A percentile compares a stretch with the other conserved stretches of the same genome.
These are phyloP conservation scores for Cryptococcus wingfieldii DNA, from an alignment of 1,284 basidiomycete genomes.

Conservation along the genomic window DNA sequence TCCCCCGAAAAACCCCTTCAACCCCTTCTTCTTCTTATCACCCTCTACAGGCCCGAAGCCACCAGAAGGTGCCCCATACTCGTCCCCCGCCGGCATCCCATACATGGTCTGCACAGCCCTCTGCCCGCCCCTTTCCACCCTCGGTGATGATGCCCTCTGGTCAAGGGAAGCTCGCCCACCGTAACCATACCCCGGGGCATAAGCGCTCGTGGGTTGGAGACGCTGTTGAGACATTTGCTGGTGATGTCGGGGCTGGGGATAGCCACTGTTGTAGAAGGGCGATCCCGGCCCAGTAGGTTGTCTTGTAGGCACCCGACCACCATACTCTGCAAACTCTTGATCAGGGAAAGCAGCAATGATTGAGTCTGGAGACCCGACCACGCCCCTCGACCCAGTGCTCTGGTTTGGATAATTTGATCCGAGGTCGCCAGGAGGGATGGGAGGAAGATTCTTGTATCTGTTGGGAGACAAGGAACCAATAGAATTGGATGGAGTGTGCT, in stretches of 20 bases:
- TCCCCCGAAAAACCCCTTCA: conserved; percentile 29
- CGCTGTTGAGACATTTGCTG: conserved; percentile 2
- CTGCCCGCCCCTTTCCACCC: background rate
- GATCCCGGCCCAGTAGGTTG: background rate
- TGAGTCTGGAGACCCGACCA: conserved; percentile 17
- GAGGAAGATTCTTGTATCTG: conserved; percentile 44
- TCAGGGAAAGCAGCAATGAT: conserved; percentile 16
- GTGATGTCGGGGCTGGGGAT: conserved; percentile 7
- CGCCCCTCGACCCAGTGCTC: no score
- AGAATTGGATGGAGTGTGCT: background rate
- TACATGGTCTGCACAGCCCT: conserved; percentile 15
- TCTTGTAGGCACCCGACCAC: background rate
- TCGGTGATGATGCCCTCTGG: conserved; percentile 4
- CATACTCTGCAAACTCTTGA: conserved; percentile 5
- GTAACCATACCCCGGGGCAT: conserved; percentile 5
- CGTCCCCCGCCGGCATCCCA: conserved; percentile 5
- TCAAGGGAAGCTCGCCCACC: conserved; percentile 10
- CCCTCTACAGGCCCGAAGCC: conserved; percentile 1
- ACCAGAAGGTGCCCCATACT: background rate
- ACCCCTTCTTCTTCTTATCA: conserved; percentile 23
- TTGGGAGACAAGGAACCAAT: conserved; percentile 28
- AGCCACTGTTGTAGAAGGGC: conserved; percentile 1
- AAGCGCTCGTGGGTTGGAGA: background rate
- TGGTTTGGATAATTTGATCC: background rate
- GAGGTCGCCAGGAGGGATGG: conserved; percentile 24